A percentile compares a stretch with the other conserved stretches of the same genome.
Evolutionary conservation across 352 stramenopile species (phyloP).

Genomic region (Phytophthora sp.): DNA sequence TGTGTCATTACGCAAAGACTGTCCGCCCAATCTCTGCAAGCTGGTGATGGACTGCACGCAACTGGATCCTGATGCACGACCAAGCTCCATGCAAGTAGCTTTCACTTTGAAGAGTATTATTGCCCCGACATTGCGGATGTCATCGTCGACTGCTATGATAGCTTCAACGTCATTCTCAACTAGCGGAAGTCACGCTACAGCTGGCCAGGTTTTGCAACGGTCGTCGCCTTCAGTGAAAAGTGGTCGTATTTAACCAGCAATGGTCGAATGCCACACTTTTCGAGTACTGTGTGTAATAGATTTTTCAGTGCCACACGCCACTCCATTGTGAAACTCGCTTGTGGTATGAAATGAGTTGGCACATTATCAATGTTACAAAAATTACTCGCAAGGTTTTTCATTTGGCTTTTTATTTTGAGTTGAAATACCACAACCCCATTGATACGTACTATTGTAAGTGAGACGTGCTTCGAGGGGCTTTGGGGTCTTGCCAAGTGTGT

Average conservation of each 20-base stretch:
- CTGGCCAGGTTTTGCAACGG: slow-evolving; percentile 18
- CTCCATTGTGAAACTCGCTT: no score
- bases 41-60: slow-evolving; percentile 65
- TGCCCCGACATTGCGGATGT: slow-evolving; percentile 49
- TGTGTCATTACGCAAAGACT: slow-evolving; percentile 62
- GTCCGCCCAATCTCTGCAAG: slow-evolving; percentile 55
- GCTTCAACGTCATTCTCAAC: slow-evolving; percentile 24
- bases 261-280: no score
- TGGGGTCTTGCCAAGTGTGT: no score
- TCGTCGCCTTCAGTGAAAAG: slow-evolving; percentile 14
- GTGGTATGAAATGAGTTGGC: no score
- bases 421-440: no score
- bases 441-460: no score
- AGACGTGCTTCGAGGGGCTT: no score
- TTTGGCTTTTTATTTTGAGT: no score
- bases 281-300: no score
- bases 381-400: no score
- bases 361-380: no score
- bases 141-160: slow-evolving; percentile 32
- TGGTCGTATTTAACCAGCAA: slow-evolving; percentile 29
- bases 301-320: no score
- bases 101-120: slow-evolving; percentile 82
- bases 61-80: slow-evolving; percentile 64
- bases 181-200: slow-evolving; percentile 16
- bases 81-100: slow-evolving; percentile 74